Conservation (phyloP, 2,329 filamentous ascomycete genomes). For the Penicillium griseofulvum region DNA sequence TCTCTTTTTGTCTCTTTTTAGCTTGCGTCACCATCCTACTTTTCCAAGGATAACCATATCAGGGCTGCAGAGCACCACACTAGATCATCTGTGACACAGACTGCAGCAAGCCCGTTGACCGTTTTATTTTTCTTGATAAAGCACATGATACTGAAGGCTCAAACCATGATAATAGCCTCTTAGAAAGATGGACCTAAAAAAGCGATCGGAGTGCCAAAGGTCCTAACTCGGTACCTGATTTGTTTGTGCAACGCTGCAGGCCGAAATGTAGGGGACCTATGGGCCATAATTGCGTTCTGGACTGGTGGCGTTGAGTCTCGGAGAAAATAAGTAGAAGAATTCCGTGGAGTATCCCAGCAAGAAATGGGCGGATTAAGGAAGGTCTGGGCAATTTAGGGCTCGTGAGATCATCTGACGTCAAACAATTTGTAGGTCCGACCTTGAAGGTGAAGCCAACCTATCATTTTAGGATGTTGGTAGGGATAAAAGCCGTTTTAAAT, state of each 20-base stretch:
- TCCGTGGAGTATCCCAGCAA: neutral
- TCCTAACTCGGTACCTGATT: slow-evolving; percentile 22
- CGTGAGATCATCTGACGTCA: slow-evolving; percentile 9
- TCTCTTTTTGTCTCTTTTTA: neutral
- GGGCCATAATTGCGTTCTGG: slow-evolving; percentile 11
- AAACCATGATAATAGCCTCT: neutral
- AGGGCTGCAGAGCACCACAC: slow-evolving; percentile 6
- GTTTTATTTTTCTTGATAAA: neutral
- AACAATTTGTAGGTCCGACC: neutral
- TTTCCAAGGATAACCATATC: slow-evolving; percentile 7
- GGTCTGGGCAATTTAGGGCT: slow-evolving; percentile 3
- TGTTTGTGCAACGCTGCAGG: slow-evolving; percentile 18
- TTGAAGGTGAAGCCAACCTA: neutral
- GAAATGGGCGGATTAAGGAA: neutral
- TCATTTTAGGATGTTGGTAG: neutral
- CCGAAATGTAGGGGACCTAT: slow-evolving; percentile 9
- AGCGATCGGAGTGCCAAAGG: neutral
- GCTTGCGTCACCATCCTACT: slow-evolving; percentile 3
- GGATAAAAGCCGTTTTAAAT: neutral
- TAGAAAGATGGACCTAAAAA: neutral
- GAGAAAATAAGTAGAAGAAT: slow-evolving; percentile 9
- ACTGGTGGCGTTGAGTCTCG: slow-evolving; percentile 10
- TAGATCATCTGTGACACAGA: slow-evolving; percentile 11
- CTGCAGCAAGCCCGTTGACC: slow-evolving; percentile 11
- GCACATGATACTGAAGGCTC: slow-evolving; percentile 4